Conservation (phyloP, 2,329 filamentous ascomycete species). For the Fusarium anthophilum region DNA sequence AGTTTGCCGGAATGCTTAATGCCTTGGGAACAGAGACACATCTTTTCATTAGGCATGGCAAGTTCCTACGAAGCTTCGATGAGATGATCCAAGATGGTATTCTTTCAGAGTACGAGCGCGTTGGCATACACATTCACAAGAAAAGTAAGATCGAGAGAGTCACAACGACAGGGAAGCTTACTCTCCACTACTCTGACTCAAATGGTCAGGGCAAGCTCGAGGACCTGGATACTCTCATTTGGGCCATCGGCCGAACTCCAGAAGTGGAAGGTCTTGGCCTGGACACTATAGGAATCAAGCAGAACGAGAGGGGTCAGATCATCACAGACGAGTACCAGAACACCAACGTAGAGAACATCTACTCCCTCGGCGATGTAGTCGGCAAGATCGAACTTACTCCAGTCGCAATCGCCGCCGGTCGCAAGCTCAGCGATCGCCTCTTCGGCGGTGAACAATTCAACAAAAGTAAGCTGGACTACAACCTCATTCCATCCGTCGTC, state of each 20-base stretch:
- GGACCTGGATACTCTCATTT: not conserved
- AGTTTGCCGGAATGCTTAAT: not conserved
- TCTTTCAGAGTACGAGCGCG: not conserved
- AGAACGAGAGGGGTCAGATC: not conserved
- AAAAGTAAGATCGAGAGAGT: not conserved
- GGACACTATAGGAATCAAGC: rapidly evolving
- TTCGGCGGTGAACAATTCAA: not conserved
- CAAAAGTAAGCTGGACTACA: not conserved
- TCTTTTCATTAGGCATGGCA: not conserved
- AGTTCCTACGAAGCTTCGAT: not conserved
- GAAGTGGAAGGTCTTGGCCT: not conserved
- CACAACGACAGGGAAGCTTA: not conserved
- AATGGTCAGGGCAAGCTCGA: not conserved
- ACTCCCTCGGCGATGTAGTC: not conserved
- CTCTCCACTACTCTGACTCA: not conserved
- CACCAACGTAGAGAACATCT: not conserved
- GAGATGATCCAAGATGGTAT: not conserved
- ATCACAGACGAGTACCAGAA: not conserved
- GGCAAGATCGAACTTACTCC: not conserved
- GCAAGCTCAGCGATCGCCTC: not conserved
- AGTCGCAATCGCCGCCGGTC: not conserved
- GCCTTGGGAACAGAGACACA: not conserved
- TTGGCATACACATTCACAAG: not conserved
- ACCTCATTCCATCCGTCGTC: not conserved
- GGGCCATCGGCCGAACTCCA: not conserved